These are phyloP conservation scores for Steccherinum ochraceum DNA, from an alignment of 768 basidiomycete species.

Conservation along the genomic window DNA sequence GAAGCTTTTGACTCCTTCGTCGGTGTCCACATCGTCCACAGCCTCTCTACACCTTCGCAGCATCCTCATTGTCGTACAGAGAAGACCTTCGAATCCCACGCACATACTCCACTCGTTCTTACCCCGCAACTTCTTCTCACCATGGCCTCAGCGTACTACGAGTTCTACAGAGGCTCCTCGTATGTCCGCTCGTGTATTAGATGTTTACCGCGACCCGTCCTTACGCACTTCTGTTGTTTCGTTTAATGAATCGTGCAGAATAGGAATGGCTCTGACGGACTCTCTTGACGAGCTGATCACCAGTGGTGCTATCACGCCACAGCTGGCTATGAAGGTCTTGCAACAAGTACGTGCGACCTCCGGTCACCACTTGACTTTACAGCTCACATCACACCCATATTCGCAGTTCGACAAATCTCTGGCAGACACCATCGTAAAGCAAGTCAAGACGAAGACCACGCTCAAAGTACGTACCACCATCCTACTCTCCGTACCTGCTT, in stretches of 20 bases:
- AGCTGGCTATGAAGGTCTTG: constrained; percentile 97
- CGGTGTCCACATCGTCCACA: constrained; percentile 11
- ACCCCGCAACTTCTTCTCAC: background rate
- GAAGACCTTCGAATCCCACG: background rate
- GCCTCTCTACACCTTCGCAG: background rate
- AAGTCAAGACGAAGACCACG: constrained; percentile 91
- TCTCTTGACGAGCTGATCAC: constrained; percentile 98
- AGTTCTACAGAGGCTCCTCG: constrained; percentile 91
- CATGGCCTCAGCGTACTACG: constrained; percentile 85
- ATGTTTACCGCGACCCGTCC: background rate
- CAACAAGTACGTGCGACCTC: constrained; percentile 64
- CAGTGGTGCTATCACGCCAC: constrained; percentile 92
- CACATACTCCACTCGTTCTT: too few species aligned
- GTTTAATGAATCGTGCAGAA: constrained; percentile 40
- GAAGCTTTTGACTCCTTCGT: constrained; percentile 7
- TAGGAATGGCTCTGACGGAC: constrained; percentile 96
- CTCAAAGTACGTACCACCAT: constrained; percentile 66
- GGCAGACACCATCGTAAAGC: constrained; percentile 87
- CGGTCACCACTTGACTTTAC: background rate
- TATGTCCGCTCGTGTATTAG: constrained; percentile 35
- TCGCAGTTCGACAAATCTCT: constrained; percentile 94
- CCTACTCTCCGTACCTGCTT: background rate
- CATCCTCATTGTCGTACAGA: constrained; percentile 5
- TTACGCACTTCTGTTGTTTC: background rate
- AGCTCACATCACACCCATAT: too few species aligned